phyloP scores from a whole-genome alignment of 2,329 filamentous ascomycete genomes.

The Sarocladium oryzae region DNA sequence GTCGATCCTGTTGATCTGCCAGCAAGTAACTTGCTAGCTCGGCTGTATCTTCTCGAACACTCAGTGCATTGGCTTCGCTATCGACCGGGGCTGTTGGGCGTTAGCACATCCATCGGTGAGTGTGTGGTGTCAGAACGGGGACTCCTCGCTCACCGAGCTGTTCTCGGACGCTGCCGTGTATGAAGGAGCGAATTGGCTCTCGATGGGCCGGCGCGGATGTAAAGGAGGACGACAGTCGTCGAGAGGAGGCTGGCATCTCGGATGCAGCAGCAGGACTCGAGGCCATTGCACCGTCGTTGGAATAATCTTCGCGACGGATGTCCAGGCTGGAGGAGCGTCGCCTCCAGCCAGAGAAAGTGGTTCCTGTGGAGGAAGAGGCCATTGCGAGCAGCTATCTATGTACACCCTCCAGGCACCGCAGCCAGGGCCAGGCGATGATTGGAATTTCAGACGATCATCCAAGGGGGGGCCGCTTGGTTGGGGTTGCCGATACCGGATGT shows the following conservation, averaged over 20 bases:
- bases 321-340: slow-evolving; percentile 32
- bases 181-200: slow-evolving; percentile 66
- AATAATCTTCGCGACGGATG: slow-evolving; percentile 9
- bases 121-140: too few species aligned
- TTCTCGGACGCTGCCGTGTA: slow-evolving; percentile 58
- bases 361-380: slow-evolving; percentile 40
- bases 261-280: slow-evolving; percentile 17
- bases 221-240: slow-evolving; percentile 33
- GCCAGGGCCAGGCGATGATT: neutral
- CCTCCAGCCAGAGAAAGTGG: slow-evolving; percentile 42
- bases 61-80: slow-evolving; percentile 66
- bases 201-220: slow-evolving; percentile 36
- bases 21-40: slow-evolving; percentile 80
- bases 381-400: neutral
- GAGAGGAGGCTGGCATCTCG: slow-evolving; percentile 14
- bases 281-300: slow-evolving; percentile 20
- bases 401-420: neutral
- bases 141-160: slow-evolving; percentile 52
- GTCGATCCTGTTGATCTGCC: slow-evolving; percentile 48
- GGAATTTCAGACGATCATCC: neutral
- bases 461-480: neutral
- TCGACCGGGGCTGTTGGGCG: slow-evolving; percentile 46
- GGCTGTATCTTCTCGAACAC: slow-evolving; percentile 79
- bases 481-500: slow-evolving; percentile 3
- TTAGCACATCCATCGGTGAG: neutral